Percentiles rank a stretch among this genome's conserved stretches.
Evolutionary conservation across 495 filamentous ascomycete species (phyloP).

Genomic region (Evernia prunastri): DNA sequence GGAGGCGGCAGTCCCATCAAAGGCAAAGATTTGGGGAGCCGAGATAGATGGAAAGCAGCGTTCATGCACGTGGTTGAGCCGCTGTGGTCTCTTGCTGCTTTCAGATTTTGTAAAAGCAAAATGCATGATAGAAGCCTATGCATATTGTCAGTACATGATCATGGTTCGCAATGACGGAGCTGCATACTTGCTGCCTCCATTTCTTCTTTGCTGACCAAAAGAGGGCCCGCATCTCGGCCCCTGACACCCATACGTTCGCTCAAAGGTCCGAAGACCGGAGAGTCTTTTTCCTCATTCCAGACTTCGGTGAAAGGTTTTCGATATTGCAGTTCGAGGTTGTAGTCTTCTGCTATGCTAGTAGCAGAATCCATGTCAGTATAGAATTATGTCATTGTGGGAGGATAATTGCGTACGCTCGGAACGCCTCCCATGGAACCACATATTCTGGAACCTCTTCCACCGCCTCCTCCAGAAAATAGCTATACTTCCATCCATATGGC

Average conservation of each 20-base stretch:
- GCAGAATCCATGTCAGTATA: neutral
- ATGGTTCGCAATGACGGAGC: too few relatives aligned
- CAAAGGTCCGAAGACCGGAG: slow-evolving; percentile 67
- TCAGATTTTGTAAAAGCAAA: slow-evolving; percentile 84
- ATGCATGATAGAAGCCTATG: slow-evolving; percentile 74
- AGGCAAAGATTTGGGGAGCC: too few relatives aligned
- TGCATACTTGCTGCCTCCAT: slow-evolving; percentile 74
- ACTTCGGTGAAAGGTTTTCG: slow-evolving; percentile 83
- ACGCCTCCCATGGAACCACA: slow-evolving; percentile 96
- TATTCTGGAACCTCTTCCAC: slow-evolving; percentile 96
- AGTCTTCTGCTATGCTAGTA: slow-evolving; percentile 74
- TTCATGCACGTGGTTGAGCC: too few relatives aligned
- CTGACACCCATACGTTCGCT: slow-evolving; percentile 93
- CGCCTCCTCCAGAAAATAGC: slow-evolving; percentile 88
- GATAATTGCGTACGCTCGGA: slow-evolving; percentile 56
- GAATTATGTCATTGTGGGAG: neutral
- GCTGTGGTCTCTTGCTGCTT: neutral
- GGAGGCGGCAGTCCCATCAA: too few relatives aligned
- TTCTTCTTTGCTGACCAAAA: slow-evolving; percentile 71
- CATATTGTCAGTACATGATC: neutral
- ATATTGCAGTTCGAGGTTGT: slow-evolving; percentile 90
- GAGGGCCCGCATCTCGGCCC: slow-evolving; percentile 56
- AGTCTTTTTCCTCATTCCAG: slow-evolving; percentile 83
- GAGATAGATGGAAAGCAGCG: too few relatives aligned
- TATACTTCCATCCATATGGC: slow-evolving; percentile 96